Conservation (phyloP, 2,329 filamentous ascomycete species). For the Myrmaecium sp. region DNA sequence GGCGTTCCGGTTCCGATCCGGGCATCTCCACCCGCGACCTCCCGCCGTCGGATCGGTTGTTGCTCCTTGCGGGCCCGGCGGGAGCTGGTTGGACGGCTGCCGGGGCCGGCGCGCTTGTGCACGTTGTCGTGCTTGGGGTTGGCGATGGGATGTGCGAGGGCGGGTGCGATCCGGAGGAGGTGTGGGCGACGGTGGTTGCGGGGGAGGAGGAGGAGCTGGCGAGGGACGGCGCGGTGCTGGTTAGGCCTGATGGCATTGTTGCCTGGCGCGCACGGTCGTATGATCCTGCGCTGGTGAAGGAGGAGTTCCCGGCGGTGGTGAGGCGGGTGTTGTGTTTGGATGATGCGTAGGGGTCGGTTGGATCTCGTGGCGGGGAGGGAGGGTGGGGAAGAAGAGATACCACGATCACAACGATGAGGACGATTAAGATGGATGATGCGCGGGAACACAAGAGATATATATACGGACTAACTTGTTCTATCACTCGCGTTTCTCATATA, state of each 20-base stretch:
- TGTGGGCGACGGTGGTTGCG: slow-evolving; percentile 1
- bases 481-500: too few species aligned
- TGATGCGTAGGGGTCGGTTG: too few species aligned
- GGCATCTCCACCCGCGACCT: slow-evolving; percentile 11
- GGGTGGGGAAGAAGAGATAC: too few species aligned
- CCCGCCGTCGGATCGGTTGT: slow-evolving; percentile 7
- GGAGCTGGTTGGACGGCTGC: background rate
- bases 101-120: background rate
- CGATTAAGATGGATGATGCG: too few species aligned
- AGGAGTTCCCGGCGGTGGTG: slow-evolving; percentile 3
- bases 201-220: slow-evolving; percentile 1
- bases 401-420: too few species aligned
- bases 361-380: too few species aligned
- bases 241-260: slow-evolving; percentile 17
- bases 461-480: too few species aligned
- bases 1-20: slow-evolving; percentile 4
- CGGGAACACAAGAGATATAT: too few species aligned
- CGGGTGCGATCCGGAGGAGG: background rate
- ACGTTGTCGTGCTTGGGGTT: slow-evolving; percentile 3
- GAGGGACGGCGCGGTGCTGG: slow-evolving; percentile 11
- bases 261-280: slow-evolving; percentile 9
- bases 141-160: background rate
- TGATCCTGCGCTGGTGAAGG: background rate
- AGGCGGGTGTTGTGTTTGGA: slow-evolving; percentile 1
- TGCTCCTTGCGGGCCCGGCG: slow-evolving; percentile 3